Conservation (phyloP, 768 basidiomycete species). For the Rhodosporidiobolus sp. region DNA sequence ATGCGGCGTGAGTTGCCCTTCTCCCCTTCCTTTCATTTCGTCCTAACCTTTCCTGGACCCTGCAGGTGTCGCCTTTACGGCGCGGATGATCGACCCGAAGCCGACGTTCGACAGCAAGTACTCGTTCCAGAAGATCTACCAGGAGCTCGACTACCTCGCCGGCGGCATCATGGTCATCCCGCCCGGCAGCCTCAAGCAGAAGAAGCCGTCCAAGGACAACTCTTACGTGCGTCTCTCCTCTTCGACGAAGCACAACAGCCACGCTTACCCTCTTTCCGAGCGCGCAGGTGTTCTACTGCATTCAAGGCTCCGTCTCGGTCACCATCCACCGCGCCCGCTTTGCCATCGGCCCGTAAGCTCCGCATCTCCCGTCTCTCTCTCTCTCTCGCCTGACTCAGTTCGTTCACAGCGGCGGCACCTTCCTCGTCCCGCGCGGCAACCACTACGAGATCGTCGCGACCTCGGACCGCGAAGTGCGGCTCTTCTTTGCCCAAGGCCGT, state of each 20-base stretch:
- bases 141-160: slow-evolving; percentile 85
- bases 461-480: slow-evolving; percentile 66
- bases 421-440: slow-evolving; percentile 40
- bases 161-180: slow-evolving; percentile 83
- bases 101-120: slow-evolving; percentile 61
- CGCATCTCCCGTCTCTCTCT: background rate
- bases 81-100: slow-evolving; percentile 63
- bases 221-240: slow-evolving; percentile 65
- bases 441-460: slow-evolving; percentile 34
- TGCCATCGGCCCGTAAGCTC: slow-evolving; percentile 55
- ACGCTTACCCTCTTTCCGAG: background rate
- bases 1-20: slow-evolving; percentile 62
- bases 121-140: slow-evolving; percentile 86
- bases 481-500: slow-evolving; percentile 90
- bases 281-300: slow-evolving; percentile 68
- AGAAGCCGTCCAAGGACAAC: slow-evolving; percentile 87
- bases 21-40: background rate
- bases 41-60: slow-evolving; percentile 11
- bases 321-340: slow-evolving; percentile 75
- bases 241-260: background rate
- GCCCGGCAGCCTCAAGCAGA: slow-evolving; percentile 72
- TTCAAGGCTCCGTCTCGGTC: slow-evolving; percentile 83
- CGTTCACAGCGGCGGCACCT: slow-evolving; percentile 31
- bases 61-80: slow-evolving; percentile 71
- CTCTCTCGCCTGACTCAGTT: background rate